phyloP scores from a whole-genome alignment of 1,284 basidiomycete genomes.

The Hymenochaete sp. region DNA sequence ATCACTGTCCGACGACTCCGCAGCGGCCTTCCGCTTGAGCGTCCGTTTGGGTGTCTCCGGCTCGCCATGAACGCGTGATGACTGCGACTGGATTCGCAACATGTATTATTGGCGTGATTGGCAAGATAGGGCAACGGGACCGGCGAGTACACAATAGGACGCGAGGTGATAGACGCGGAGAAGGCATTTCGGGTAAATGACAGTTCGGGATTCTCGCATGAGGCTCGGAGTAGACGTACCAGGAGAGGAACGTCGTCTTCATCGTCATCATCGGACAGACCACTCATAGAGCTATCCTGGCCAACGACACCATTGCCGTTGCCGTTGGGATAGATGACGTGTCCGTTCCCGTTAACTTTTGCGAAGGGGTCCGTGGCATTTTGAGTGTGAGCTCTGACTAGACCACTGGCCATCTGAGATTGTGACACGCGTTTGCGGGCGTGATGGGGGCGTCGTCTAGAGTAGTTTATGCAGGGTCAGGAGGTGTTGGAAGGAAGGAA shows the following conservation, averaged over 20 bases:
- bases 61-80: constrained; percentile 39
- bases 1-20: constrained; percentile 52
- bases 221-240: constrained; percentile 34
- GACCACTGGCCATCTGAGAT: constrained; percentile 49
- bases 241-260: constrained; percentile 57
- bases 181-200: no score
- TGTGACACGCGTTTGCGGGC: constrained; percentile 37
- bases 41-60: constrained; percentile 36
- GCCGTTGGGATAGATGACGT: constrained; percentile 14
- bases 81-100: constrained; percentile 34
- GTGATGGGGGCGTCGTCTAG: constrained; percentile 36
- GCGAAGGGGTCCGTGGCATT: constrained; percentile 3
- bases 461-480: constrained; percentile 14
- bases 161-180: no score
- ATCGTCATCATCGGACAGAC: constrained; percentile 49
- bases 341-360: no score
- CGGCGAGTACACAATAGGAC: no score
- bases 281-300: constrained; percentile 44
- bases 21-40: constrained; percentile 50
- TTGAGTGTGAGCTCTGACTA: constrained; percentile 1
- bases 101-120: not conserved
- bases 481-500: constrained; percentile 20
- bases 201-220: no score
- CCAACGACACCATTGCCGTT: constrained; percentile 26
- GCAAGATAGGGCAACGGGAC: no score